Percentiles rank a stretch among this genome's conserved stretches.
These are phyloP conservation scores for Didymella pinodella DNA, from an alignment of 2,329 filamentous ascomycete genomes.

Conservation along the genomic window DNA sequence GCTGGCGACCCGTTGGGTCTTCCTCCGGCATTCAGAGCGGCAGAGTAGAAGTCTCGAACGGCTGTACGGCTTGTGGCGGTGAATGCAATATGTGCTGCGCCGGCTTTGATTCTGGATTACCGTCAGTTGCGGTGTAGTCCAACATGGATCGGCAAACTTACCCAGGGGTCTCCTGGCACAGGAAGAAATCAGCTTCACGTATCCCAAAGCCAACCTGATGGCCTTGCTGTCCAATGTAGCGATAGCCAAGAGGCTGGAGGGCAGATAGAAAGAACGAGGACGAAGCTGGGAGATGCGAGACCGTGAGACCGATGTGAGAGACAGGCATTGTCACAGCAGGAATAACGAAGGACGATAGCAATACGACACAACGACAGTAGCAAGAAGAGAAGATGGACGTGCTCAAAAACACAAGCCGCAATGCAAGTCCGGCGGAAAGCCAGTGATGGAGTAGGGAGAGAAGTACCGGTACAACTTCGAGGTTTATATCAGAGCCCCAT, in stretches of 20 bases:
- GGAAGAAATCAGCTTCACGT: conserved; percentile 68
- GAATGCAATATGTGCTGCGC: conserved; percentile 70
- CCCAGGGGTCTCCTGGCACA: conserved; percentile 68
- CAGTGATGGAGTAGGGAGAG: conserved; percentile 21
- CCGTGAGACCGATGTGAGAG: conserved; percentile 70
- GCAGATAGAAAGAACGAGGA: conserved; percentile 85
- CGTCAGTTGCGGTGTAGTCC: conserved; percentile 34
- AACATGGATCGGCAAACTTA: conserved; percentile 46
- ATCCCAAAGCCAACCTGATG: conserved; percentile 69
- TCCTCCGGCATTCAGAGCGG: conserved; percentile 71
- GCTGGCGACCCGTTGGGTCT: conserved; percentile 65
- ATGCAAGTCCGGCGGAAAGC: conserved; percentile 1
- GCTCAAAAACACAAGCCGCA: conserved; percentile 8
- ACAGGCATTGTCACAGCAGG: conserved; percentile 60
- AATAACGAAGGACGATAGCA: conserved; percentile 26
- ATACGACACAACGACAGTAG: conserved; percentile 19
- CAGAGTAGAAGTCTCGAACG: conserved; percentile 75
- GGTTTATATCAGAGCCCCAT: conserved; percentile 46
- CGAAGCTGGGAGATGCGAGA: conserved; percentile 79
- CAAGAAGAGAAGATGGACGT: conserved; percentile 19
- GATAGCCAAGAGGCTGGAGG: conserved; percentile 78
- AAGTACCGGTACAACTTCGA: conserved; percentile 33
- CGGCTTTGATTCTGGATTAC: conserved; percentile 55
- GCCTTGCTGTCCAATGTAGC: conserved; percentile 70
- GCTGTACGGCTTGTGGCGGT: conserved; percentile 70